A percentile compares a stretch with the other conserved stretches of the same genome.
Evolutionary conservation across 73 alveolate species (phyloP).

Genomic region (Halteria grandinella): DNA sequence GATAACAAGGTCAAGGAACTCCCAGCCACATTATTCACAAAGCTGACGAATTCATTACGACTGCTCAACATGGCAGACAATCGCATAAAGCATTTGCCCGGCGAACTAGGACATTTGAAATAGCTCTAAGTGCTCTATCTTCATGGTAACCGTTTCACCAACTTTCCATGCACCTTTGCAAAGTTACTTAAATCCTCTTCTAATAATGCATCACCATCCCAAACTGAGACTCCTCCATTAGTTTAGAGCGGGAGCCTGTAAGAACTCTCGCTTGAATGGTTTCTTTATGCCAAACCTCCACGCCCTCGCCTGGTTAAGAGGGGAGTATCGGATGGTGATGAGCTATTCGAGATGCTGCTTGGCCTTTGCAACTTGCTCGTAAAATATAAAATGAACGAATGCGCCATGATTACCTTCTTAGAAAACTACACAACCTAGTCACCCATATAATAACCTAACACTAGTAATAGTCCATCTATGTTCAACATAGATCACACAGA

Average conservation of each 20-base stretch:
- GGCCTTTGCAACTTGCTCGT: constrained; percentile 35
- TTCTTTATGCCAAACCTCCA: constrained; percentile 71
- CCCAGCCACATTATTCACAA: constrained; percentile 23
- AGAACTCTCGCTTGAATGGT: constrained; percentile 75
- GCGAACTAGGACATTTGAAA: constrained; percentile 38
- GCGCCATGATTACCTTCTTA: constrained; percentile 63
- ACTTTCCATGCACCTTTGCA: constrained; percentile 55
- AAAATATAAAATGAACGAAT: constrained; percentile 7
- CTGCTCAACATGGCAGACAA: constrained; percentile 55
- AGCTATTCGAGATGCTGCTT: constrained; percentile 49
- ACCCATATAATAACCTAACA: too few relatives aligned
- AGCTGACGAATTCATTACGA: constrained; percentile 21
- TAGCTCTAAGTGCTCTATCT: constrained; percentile 55
- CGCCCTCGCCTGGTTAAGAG: constrained; percentile 54
- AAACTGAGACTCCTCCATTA: not conserved
- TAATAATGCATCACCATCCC: too few relatives aligned
- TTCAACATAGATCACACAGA: constrained; percentile 38
- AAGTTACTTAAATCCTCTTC: too few relatives aligned
- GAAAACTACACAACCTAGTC: constrained; percentile 56
- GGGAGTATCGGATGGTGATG: constrained; percentile 47
- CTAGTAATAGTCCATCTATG: too few relatives aligned
- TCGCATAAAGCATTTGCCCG: constrained; percentile 40
- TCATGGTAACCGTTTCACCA: constrained; percentile 64
- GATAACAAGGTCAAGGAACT: constrained; percentile 33
- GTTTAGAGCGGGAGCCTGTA: constrained; percentile 31